A percentile compares a stretch with the other conserved stretches of the same genome.
Evolutionary conservation across 257 asterid genomes (phyloP).

Genomic region (Przewalskia tangutica): DNA sequence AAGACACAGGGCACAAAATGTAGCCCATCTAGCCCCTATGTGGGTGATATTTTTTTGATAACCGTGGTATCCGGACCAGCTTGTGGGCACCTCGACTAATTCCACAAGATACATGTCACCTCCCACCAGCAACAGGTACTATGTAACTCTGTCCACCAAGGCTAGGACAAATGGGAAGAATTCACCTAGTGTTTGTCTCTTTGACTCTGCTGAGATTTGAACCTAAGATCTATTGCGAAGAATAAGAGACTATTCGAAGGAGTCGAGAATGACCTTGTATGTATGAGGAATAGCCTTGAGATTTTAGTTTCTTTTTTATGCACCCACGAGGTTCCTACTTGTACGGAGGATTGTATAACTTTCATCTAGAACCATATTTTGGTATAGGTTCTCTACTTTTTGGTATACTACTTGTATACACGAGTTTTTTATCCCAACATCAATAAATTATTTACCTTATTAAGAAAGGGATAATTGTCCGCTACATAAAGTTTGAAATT

Average conservation of each 20-base stretch:
- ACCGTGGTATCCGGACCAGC: too few species aligned
- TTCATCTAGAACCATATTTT: not conserved
- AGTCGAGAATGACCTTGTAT: not conserved
- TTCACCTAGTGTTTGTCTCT: too few species aligned
- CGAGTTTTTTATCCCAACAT: not conserved
- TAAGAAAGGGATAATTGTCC: not conserved
- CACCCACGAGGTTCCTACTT: not conserved
- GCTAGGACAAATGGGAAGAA: too few species aligned
- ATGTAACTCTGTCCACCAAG: too few species aligned
- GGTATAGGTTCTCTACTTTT: not conserved
- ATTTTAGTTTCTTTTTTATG: not conserved
- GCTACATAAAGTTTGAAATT: not conserved
- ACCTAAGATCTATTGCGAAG: not conserved
- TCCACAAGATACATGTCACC: too few species aligned
- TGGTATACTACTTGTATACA: not conserved
- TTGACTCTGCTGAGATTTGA: too few species aligned
- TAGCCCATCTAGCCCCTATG: not conserved
- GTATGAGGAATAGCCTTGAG: not conserved
- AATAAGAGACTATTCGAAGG: not conserved
- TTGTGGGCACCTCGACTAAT: too few species aligned
- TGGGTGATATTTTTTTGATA: not conserved
- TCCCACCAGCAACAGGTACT: too few species aligned
- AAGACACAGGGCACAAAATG: not conserved
- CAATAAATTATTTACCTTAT: not conserved
- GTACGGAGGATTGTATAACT: not conserved